These are phyloP conservation scores for Sarocladium strictum DNA, from an alignment of 2,329 filamentous ascomycete genomes.

Conservation along the genomic window DNA sequence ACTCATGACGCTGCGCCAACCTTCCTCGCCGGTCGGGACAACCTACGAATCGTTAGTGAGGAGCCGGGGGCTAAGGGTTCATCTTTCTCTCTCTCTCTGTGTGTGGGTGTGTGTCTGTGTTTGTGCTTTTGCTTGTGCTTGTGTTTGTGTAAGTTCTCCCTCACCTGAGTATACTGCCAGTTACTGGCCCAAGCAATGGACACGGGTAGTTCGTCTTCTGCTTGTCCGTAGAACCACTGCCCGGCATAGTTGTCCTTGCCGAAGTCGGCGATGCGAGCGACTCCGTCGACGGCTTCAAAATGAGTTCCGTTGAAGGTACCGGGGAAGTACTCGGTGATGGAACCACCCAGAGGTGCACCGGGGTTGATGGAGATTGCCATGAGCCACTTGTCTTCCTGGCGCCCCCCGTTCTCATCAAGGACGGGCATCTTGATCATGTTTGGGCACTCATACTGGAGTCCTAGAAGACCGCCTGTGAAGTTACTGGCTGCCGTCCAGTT, in stretches of 20 bases:
- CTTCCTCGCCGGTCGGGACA: constrained; percentile 24
- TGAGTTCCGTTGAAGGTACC: constrained; percentile 61
- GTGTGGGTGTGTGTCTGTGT: too few relatives aligned
- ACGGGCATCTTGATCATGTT: constrained; percentile 51
- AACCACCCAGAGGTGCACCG: constrained; percentile 50
- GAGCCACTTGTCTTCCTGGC: constrained; percentile 28
- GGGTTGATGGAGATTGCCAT: constrained; percentile 51
- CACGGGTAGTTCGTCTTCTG: constrained; percentile 21
- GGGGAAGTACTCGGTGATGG: constrained; percentile 48
- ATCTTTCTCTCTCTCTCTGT: too few relatives aligned
- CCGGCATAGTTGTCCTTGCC: constrained; percentile 31
- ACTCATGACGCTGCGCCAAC: constrained; percentile 26
- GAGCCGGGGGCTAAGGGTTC: neutral
- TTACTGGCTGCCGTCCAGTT: constrained; percentile 48
- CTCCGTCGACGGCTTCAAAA: constrained; percentile 33
- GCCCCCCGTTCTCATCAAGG: constrained; percentile 27
- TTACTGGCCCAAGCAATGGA: constrained; percentile 31
- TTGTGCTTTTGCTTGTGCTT: too few relatives aligned
- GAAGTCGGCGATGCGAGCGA: constrained; percentile 25
- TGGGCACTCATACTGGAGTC: constrained; percentile 57
- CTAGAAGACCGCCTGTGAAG: constrained; percentile 48
- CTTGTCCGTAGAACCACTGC: constrained; percentile 25
- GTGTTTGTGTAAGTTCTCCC: too few relatives aligned
- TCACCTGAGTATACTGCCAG: constrained; percentile 23
- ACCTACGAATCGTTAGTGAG: constrained; percentile 8